Evolutionary conservation across 23 red algal species (phyloP), one percentile per base, ranked within the genome.

Genomic region (Chondrus crispus): DNA sequence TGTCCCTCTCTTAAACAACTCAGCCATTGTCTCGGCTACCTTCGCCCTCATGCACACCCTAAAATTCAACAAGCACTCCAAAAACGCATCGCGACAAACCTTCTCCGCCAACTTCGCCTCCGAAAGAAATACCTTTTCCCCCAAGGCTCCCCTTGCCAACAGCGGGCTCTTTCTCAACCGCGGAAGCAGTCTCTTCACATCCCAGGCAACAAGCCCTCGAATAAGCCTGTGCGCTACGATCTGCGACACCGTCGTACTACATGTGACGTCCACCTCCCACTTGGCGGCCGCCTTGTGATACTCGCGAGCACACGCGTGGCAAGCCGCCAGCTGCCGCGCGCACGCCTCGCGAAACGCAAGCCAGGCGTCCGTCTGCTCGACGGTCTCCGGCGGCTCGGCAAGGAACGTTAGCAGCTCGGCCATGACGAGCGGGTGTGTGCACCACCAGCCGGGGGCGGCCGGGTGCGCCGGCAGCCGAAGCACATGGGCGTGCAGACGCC

Each of bases 391-490:
- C 33, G 50, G 41, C 29, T 90, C 87, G 20, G 71, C 70, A 19
- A 90, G 74, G 38, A 54, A 90, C 35, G 87, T 57, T 39, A 90
- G 13, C 43, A 90, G 73, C 36, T 68, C 22, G 4, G 45, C 33
- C 87, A 90, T 90, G 71, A 74, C 36, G 14, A 42, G 33, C 16
- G 69, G 48, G 36, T 75, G 72, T 37, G 64, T 28, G 43, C 87
- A 90, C 87, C 87, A 90, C 87, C 71, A 90, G 41, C 87, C 87
- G 5, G 73, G 49, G 4, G 72, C 60, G 16, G 78, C 72, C 32
- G 87, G 87, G 33, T 78, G 87, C 28, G 51, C 42, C 72, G 60
- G 60, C 26, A 66, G 60, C n/a, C n/a, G n/a, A n/a, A n/a, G n/a
- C n/a, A n/a, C n/a, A n/a, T n/a, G n/a, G n/a, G n/a, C n/a, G n/a